These are phyloP conservation scores for Boletus speciosus DNA, from an alignment of 768 basidiomycete genomes.

Conservation along the genomic window DNA sequence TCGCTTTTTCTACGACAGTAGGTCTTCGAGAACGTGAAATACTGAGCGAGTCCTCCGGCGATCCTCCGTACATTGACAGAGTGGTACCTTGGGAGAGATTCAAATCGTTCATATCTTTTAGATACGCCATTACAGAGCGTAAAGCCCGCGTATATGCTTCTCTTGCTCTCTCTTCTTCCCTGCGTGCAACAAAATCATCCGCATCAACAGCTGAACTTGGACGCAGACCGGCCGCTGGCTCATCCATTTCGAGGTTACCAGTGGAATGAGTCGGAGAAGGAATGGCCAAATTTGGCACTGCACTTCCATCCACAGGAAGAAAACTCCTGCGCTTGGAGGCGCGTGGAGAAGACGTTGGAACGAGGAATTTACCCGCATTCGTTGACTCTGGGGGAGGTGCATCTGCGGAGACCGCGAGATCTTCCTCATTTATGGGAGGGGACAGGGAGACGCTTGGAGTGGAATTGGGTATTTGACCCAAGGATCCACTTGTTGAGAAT, in stretches of 20 bases:
- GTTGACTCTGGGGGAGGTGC: slow-evolving; percentile 2
- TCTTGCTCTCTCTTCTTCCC: slow-evolving; percentile 67
- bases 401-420: slow-evolving; percentile 1
- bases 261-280: slow-evolving; percentile 59
- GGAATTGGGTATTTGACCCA: slow-evolving; percentile 47
- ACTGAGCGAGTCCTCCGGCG: slow-evolving; percentile 40
- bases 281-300: slow-evolving; percentile 56
- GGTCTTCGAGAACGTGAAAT: slow-evolving; percentile 57
- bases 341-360: slow-evolving; percentile 43
- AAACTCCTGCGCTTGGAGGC: slow-evolving; percentile 81
- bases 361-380: slow-evolving; percentile 33
- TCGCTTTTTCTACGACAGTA: slow-evolving; percentile 52
- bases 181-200: slow-evolving; percentile 42
- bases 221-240: slow-evolving; percentile 25
- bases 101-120: slow-evolving; percentile 93
- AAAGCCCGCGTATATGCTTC: slow-evolving; percentile 79
- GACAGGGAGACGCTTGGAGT: slow-evolving; percentile 31
- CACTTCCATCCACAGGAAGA: slow-evolving; percentile 74
- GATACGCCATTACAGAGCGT: slow-evolving; percentile 91
- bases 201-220: slow-evolving; percentile 49
- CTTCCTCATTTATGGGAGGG: slow-evolving; percentile 22
- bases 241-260: slow-evolving; percentile 32
- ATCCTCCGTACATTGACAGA: slow-evolving; percentile 55
- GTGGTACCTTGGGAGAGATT: slow-evolving; percentile 58
- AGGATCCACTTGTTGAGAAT: slow-evolving; percentile 64